Evolutionary conservation across 345 rosid genomes (phyloP), one percentile per base, ranked within the genome.

Genomic region (Toxicodendron radicans): DNA sequence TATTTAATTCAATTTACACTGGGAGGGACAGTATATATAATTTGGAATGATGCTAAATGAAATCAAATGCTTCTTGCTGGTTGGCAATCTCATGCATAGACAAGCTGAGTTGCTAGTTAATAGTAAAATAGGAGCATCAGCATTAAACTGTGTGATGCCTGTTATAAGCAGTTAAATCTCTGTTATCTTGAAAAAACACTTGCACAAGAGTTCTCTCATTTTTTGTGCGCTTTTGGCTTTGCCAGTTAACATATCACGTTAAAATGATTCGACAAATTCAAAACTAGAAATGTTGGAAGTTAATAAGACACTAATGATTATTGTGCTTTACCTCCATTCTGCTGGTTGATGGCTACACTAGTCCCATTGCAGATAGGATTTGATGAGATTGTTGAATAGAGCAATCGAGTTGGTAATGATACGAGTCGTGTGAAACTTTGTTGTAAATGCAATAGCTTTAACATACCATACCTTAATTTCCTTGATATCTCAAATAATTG

Each of bases 1-100:
- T 59, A 21, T 58, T 33, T 70, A 18, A 45, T 59, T 71, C 4
- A 56, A 33, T 48, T 73, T 74, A 48, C 21, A 33, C 53, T 14
- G 38, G 27, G 48, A 17, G 21, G n/a, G 5, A n/a, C 45, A 33
- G 27, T 32, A 49, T 38, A 27, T 49, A 58, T 35, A 48, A 20
- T 32, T 69, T 20, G 32, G 51, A 21, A 58, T 52, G 46, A 17
- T 5, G 45, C 54, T 45, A 27, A 41, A 73, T 51, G 60, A 71
- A 58, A 53, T 59, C 17, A 13, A 58, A 46, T 41, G 32, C 27
- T 41, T 49, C 35, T 16, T 64, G 27, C 45, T 56, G n/a, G 32
- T 27, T 35, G n/a, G 66, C 53, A 45, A 63, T 23, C 18, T 21
- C 70, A 18, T 72, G 67, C 30, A 32, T 5, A 12, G 57, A 20